Conservation (phyloP, 73 alveolate genomes). For the Breviolum minutum region DNA sequence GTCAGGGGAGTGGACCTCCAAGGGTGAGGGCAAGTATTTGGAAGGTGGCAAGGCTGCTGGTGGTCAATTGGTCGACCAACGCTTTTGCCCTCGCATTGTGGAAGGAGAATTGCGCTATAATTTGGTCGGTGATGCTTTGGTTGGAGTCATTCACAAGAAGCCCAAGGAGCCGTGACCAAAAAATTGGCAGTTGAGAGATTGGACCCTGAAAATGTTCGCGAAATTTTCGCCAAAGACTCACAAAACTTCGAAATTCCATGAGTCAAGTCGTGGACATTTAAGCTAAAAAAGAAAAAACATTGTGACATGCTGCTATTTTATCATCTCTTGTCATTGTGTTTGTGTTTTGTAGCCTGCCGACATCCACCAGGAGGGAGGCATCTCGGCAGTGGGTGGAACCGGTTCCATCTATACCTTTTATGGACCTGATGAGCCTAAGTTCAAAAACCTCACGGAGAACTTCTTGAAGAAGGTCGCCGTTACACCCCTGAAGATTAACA, state of each 20-base stretch:
- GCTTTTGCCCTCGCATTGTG: conserved; percentile 78
- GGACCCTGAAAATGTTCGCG: too few relatives aligned
- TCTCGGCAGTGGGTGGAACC: conserved; percentile 45
- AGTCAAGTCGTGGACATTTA: too few relatives aligned
- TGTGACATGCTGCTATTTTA: too few relatives aligned
- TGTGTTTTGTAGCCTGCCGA: too few relatives aligned
- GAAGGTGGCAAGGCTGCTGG: conserved; percentile 86
- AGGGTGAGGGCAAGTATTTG: conserved; percentile 89
- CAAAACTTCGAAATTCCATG: not conserved
- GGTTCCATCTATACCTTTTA: conserved; percentile 45
- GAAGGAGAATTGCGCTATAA: conserved; percentile 80
- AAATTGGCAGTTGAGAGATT: not conserved
- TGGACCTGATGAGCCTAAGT: conserved; percentile 50
- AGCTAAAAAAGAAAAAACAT: too few relatives aligned
- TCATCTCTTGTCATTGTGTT: too few relatives aligned
- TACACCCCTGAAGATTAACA: too few relatives aligned
- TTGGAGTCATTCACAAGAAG: conserved; percentile 55
- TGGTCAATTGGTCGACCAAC: conserved; percentile 65
- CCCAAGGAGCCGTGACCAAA: conserved; percentile 44
- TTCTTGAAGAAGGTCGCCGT: conserved; percentile 15
- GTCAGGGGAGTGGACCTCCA: conserved; percentile 74
- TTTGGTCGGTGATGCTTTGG: conserved; percentile 25
- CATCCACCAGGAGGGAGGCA: conserved; percentile 51
- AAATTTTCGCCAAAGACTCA: too few relatives aligned
- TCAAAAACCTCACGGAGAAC: conserved; percentile 36